A percentile compares a stretch with the other conserved stretches of the same genome.
Evolutionary conservation across 345 rosid species (phyloP).

Genomic region (Trapa incisa): DNA sequence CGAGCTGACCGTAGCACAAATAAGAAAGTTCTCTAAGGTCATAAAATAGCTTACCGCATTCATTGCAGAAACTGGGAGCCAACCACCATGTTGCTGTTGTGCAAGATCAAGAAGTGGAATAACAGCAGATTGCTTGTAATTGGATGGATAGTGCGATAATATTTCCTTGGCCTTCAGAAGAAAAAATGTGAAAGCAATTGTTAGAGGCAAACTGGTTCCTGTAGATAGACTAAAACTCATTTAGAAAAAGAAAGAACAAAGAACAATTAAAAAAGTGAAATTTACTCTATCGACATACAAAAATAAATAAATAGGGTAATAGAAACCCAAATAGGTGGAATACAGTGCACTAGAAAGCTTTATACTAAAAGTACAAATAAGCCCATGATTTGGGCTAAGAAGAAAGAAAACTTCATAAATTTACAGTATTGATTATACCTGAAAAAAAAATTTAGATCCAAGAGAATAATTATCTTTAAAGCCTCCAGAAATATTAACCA

Average conservation of each 20-base stretch:
- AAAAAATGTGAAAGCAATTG: not conserved
- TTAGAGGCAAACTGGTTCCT: not conserved
- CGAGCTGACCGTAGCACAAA: not conserved
- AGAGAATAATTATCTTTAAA: not conserved
- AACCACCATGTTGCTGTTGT: constrained; percentile 99
- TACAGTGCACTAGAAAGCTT: not conserved
- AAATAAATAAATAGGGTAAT: not conserved
- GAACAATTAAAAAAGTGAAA: not conserved
- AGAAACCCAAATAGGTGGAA: not conserved
- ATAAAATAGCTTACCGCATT: constrained; percentile 47
- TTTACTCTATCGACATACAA: not conserved
- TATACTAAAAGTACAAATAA: no score
- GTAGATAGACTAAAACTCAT: not conserved
- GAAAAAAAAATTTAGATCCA: not conserved
- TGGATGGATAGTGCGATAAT: constrained; percentile 86
- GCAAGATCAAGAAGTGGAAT: constrained; percentile 97
- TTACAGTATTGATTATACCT: not conserved
- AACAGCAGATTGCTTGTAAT: constrained; percentile 97
- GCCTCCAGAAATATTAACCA: not conserved
- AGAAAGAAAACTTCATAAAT: not conserved
- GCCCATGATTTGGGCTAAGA: not conserved
- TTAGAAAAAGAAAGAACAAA: not conserved
- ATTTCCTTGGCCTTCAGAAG: constrained; percentile 67
- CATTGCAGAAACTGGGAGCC: constrained; percentile 99
- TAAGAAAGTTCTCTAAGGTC: not conserved